Evolutionary conservation across 2,329 filamentous ascomycete species (phyloP), one percentile per base, ranked within the genome.

Genomic region (Orbilia oligospora): DNA sequence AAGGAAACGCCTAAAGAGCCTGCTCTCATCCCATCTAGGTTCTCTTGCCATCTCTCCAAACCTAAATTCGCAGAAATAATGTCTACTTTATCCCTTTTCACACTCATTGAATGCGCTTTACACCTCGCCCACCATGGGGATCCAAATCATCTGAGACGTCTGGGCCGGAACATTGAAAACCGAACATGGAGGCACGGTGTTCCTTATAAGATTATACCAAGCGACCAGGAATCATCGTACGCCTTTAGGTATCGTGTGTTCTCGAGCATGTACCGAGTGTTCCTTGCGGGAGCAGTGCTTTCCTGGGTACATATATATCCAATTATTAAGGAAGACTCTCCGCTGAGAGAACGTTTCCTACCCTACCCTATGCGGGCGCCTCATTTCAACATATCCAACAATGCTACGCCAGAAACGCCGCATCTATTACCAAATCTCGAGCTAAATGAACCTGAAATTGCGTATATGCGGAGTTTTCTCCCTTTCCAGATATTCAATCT

Each of bases 181-280:
- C 1, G 5, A 4, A 53, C 63, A 38, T 55, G 63, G 63, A 30
- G 5, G 14, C 8, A 51, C 2, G 20, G n/a, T 1, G 30, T 67
- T 9, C 63, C 48, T 1, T 53, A 53, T 51, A 2, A 0, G 16
- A 27, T 67, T 38, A 14, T 67, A n/a, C 46, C 46, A 3, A 16
- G 20, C 2, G 46, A 44, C 5, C 18, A 33, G 4, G 20, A 33
- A 2, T 20, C 27, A 20, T 18, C 36, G 6, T 4, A 30, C 2
- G 41, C 36, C 6, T 48, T 56, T 9, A 41, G 20, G 6, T 46
- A 56, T 5, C 30, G 49, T 5, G 36, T 68, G 3, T 68, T 68
- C 49, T 44, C 65, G 5, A 48, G 65, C 10, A 68, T 56, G 48
- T 68, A 68, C 36, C 49, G 49, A 5, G 65, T 68, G 14, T 56